A percentile compares a stretch with the other conserved stretches of the same genome.
phyloP scores from a whole-genome alignment of 148 eudicot species.

The Salicornia ramosissima region DNA sequence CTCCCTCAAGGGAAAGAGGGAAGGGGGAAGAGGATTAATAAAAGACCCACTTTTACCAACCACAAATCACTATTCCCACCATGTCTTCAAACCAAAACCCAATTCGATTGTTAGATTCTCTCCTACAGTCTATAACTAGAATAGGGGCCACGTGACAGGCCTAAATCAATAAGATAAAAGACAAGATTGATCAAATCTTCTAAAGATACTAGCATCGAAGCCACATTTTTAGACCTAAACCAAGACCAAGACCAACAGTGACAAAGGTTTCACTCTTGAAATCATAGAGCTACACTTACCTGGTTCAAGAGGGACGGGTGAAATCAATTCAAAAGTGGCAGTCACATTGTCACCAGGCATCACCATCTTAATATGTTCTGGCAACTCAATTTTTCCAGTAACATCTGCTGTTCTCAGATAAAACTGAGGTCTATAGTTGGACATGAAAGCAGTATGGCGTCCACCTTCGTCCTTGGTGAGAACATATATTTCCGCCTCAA shows the following conservation, averaged over 20 bases:
- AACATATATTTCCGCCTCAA: conserved; percentile 91
- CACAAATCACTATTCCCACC: too few relatives aligned
- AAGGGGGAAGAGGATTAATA: not conserved
- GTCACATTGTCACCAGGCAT: conserved; percentile 99
- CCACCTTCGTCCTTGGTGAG: conserved; percentile 98
- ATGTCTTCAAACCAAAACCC: not conserved
- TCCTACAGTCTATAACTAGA: not conserved
- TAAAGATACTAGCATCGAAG: not conserved
- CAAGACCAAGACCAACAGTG: not conserved
- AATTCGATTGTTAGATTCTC: not conserved
- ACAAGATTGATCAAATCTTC: not conserved
- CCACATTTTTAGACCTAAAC: not conserved
- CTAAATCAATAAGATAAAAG: not conserved
- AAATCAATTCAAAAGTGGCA: conserved; percentile 84
- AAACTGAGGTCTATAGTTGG: conserved; percentile 88
- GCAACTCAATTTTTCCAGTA: conserved; percentile 83
- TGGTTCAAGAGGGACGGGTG: conserved; percentile 74
- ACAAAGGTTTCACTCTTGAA: not conserved
- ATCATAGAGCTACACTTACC: conserved; percentile 38
- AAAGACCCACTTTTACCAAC: too few relatives aligned
- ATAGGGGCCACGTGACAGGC: not conserved
- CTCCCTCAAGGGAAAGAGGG: not conserved
- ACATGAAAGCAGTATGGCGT: conserved; percentile 79
- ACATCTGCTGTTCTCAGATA: conserved; percentile 93
- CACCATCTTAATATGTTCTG: conserved; percentile 95